phyloP scores from a whole-genome alignment of 768 basidiomycete genomes.

The Podaxis sp. region DNA sequence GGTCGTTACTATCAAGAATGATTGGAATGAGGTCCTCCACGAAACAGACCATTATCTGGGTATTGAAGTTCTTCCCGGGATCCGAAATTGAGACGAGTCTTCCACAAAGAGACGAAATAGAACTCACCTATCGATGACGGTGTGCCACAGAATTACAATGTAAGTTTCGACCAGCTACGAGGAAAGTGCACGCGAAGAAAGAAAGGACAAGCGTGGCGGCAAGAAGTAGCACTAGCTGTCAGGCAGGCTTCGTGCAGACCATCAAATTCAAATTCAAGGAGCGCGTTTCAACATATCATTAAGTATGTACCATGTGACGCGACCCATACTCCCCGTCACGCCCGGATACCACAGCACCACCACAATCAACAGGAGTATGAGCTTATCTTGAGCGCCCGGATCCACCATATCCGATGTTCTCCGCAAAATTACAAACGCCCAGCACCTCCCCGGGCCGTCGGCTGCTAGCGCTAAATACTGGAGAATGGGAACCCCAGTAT shows the following conservation, averaged over 20 bases:
- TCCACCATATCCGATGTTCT: too few species aligned
- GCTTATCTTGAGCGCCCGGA: too few species aligned
- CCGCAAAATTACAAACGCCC: too few species aligned
- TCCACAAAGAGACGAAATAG: neutral
- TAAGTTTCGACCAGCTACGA: neutral
- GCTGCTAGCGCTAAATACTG: too few species aligned
- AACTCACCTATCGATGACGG: neutral
- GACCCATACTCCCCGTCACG: too few species aligned
- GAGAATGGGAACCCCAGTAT: too few species aligned
- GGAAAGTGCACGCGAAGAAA: neutral
- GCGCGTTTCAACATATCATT: neutral
- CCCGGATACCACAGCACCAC: too few species aligned
- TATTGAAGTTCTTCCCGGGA: neutral
- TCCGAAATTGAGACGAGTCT: neutral
- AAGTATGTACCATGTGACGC: neutral
- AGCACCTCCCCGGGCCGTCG: too few species aligned
- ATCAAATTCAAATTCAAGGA: neutral
- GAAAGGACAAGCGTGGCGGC: conserved; percentile 18
- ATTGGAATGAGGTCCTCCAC: conserved; percentile 52
- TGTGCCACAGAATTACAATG: neutral
- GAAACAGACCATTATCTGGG: conserved; percentile 24
- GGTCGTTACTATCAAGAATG: conserved; percentile 45
- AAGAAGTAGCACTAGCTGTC: conserved; percentile 2
- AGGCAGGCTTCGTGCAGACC: neutral
- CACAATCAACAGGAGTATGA: too few species aligned